phyloP scores from a whole-genome alignment of 371 early-diverging fungal species.

The Catenaria anguillulae region DNA sequence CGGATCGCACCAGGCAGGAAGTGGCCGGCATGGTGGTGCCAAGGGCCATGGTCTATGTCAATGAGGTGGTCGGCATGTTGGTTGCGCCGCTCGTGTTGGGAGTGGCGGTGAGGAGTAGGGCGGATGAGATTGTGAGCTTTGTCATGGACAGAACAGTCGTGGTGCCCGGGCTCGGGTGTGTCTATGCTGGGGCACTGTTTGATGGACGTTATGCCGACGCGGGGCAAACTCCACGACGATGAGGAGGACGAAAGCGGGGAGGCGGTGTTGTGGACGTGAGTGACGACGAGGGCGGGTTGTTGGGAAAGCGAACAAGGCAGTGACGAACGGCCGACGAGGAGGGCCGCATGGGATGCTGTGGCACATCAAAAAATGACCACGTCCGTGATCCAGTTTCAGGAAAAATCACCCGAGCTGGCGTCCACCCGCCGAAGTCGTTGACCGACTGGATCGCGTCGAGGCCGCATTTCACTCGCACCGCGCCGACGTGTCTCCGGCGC shows the following conservation, averaged over 20 bases:
- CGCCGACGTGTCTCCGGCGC: not conserved
- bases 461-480: not conserved
- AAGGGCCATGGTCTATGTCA: constrained; percentile 57
- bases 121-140: constrained; percentile 72
- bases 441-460: not conserved
- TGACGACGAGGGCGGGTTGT: constrained; percentile 44
- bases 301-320: too few species aligned
- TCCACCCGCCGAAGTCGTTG: not conserved
- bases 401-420: constrained; percentile 12
- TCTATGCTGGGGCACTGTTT: constrained; percentile 91
- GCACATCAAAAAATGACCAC: constrained; percentile 94
- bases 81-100: constrained; percentile 75
- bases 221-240: constrained; percentile 52
- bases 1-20: constrained; percentile 55
- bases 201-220: constrained; percentile 54
- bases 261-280: constrained; percentile 92
- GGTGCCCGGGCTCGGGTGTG: constrained; percentile 76
- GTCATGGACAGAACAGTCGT: constrained; percentile 85
- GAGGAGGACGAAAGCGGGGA: constrained; percentile 82
- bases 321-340: not conserved
- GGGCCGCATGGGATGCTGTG: constrained; percentile 44
- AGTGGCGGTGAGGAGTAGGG: constrained; percentile 58
- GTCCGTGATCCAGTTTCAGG: constrained; percentile 87
- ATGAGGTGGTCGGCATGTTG: constrained; percentile 68
- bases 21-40: constrained; percentile 66